A percentile compares a stretch with the other conserved stretches of the same genome.
Evolutionary conservation across 345 rosid genomes (phyloP).

Genomic region (Brassica rapa): DNA sequence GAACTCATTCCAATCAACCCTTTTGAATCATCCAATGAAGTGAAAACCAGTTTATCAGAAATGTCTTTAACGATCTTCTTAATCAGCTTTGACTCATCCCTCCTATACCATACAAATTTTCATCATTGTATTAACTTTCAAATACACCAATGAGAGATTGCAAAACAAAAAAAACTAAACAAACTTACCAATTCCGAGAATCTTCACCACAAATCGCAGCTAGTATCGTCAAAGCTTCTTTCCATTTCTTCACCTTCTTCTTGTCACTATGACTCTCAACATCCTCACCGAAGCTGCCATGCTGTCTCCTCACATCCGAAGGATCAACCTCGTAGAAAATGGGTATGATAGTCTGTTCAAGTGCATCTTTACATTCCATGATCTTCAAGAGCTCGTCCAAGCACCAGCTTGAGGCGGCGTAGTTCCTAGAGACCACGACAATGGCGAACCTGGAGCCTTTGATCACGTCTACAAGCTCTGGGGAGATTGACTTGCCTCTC

Average conservation of each 20-base stretch:
- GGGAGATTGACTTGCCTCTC: constrained; percentile 31
- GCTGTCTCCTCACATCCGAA: background rate
- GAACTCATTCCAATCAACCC: constrained; percentile 32
- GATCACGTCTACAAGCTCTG: constrained; percentile 34
- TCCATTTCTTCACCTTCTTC: background rate
- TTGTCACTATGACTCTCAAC: background rate
- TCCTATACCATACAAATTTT: constrained; percentile 25
- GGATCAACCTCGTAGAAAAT: background rate
- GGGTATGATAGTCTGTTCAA: background rate
- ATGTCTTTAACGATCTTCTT: constrained; percentile 37
- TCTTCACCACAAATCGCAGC: constrained; percentile 35
- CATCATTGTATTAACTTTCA: background rate
- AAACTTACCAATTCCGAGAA: constrained; percentile 38
- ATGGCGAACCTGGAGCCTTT: constrained; percentile 31
- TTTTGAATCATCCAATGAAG: constrained; percentile 10
- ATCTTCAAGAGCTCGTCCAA: constrained; percentile 41
- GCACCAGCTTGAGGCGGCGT: constrained; percentile 39
- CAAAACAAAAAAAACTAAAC: background rate
- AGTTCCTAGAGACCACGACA: constrained; percentile 37
- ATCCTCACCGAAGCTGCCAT: background rate
- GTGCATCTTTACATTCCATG: constrained; percentile 3
- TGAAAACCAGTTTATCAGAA: constrained; percentile 14
- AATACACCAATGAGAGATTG: background rate
- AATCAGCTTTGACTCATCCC: constrained; percentile 32
- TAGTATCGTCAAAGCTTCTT: background rate